Base-by-base conservation (phyloP, 1,284 basidiomycete species). In the Ganoderma sinense region DNA sequence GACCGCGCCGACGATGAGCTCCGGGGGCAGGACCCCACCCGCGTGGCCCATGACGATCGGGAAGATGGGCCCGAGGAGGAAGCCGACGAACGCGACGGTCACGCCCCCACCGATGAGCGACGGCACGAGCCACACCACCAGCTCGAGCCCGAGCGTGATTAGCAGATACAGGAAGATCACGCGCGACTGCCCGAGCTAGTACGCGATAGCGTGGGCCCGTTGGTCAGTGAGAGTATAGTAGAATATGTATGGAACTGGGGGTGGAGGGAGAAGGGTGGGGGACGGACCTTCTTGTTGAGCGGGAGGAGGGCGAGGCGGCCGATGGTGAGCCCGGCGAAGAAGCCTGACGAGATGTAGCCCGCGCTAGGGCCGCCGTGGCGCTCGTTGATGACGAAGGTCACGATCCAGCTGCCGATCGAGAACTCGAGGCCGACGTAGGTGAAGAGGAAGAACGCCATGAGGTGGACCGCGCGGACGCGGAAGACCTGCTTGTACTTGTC, bases 61-160 rank as follows among this genome's bases (percentile, higher is more conserved):
- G 71, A 85, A 89, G 76, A 89, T 84, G 0, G 88, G 89, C 0
- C 81, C 81, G 23, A 82, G 75, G 36, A 89, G 75, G 33, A 90
- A 71, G 26, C 88, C 90, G 63, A 90, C 82, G 36, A 90, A 77
- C 0, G 86, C 83, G 20, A 91, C 84, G 5, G 85, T 82, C 4
- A 90, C 79, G 1, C 87, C 89, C 53, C 82, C 83, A 43, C 83
- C 84, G 31, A 89, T 79, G 48, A 91, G 79, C 4, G 84, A 86
- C 0, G 88, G 88, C 1, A 89, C 85, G 18, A 88, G 80, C 89
- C 89, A 90, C 16, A 91, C 80, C 39, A 87, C 79, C 48, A 91
- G 74, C 73, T 91, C 86, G 33, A 89, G 78, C 81, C 66, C 77
- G 10, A 86, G 80, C 41, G 81, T 77, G 13, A 82, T 75, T 2